A percentile compares a stretch with the other conserved stretches of the same genome.
These are phyloP conservation scores for Prunus mongolica DNA, from an alignment of 306 rosid genomes.

Conservation along the genomic window DNA sequence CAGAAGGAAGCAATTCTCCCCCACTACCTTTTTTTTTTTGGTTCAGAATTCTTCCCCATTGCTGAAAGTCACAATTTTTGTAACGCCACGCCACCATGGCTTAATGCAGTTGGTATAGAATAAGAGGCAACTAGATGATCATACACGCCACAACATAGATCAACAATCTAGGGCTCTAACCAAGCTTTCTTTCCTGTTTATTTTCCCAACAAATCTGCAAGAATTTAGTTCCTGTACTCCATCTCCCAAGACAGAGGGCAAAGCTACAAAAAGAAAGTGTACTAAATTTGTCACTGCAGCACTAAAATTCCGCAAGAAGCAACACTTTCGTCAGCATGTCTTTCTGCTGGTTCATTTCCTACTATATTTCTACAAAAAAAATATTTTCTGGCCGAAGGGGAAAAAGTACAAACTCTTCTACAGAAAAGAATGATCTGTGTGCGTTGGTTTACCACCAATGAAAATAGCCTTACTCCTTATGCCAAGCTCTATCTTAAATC, in stretches of 20 bases:
- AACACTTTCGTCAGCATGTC: not conserved
- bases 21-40: too few species aligned
- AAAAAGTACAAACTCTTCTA: not conserved
- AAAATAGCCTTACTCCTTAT: constrained; percentile 18
- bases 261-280: not conserved
- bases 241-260: not conserved
- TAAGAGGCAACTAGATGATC: too few species aligned
- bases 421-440: not conserved
- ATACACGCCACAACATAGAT: too few species aligned
- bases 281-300: not conserved
- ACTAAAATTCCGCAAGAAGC: not conserved
- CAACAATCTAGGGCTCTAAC: too few species aligned
- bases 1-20: too few species aligned
- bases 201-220: too few species aligned
- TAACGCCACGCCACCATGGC: too few species aligned
- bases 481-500: constrained; percentile 20
- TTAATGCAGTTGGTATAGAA: too few species aligned
- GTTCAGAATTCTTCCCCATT: too few species aligned
- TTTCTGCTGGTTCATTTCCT: not conserved
- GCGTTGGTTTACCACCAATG: not conserved
- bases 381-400: not conserved
- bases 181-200: too few species aligned
- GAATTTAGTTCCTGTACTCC: not conserved
- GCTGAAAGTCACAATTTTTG: too few species aligned
- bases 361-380: not conserved